Base-by-base conservation (phyloP, 495 filamentous ascomycete species). In the Lichenothelia convexa region DNA sequence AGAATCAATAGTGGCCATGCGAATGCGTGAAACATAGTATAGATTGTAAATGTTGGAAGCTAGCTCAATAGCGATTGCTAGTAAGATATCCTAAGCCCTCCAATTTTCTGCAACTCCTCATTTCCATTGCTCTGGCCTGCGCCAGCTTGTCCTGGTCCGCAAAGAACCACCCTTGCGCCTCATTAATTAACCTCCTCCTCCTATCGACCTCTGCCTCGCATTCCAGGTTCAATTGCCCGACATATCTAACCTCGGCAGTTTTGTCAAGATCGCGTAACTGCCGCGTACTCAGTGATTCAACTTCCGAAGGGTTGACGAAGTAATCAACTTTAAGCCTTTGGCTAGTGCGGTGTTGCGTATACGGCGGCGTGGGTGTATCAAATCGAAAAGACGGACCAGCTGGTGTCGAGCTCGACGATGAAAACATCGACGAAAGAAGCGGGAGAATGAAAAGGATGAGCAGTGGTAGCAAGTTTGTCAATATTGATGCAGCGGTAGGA, bases 131-230 rank as follows among this genome's bases (percentile, higher is more conserved):
- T 26, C 68, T 58, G 18, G 77, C 77, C 40, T 60, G 54, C 41
- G 68, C 62, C 73, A 93, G 71, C 65, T 81, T 81, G 36, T 75
- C 74, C 22, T 64, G 59, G 51, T 93, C 83, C 27, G 66, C 68
- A 57, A 70, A 81, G 48, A 95, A 85, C 79, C 82, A 93, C 9
- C 89, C 87, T 47, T 79, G 73, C 2, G 89, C 86, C 21, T 80
- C 78, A 34, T 93, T 70, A 30, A 73, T 58, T 57, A 85, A 62
- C 21, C 70, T 64, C 38, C 71, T 65, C 52, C 71, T 68, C 35
- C 65, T 52, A 27, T 64, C 54, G 34, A 66, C 54, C 52, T 95
- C 87, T 26, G 38, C 32, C 38, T 85, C 77, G 55, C 89, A 97
- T 40, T 75, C 64, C 32, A 65, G 60, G 18, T 65, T 64, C 13